These are phyloP conservation scores for Marasmius oreades DNA, from an alignment of 1,284 basidiomycete species.

Conservation along the genomic window DNA sequence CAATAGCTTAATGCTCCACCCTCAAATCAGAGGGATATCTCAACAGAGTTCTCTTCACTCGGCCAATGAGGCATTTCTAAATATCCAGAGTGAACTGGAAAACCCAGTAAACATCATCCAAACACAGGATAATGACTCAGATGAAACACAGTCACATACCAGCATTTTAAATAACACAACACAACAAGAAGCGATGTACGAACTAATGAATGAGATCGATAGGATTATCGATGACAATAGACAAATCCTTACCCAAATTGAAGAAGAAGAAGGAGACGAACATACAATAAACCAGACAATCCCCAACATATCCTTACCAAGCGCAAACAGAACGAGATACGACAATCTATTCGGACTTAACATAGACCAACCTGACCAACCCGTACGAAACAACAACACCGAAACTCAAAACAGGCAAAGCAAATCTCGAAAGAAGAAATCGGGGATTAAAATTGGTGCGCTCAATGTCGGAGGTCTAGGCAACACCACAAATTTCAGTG, in stretches of 20 bases:
- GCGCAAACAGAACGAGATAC: too few relatives aligned
- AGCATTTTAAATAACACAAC: neutral
- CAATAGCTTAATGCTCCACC: neutral
- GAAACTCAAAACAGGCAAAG: too few relatives aligned
- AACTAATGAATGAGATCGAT: neutral
- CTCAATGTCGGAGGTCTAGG: conserved; percentile 20
- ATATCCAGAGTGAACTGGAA: too few relatives aligned
- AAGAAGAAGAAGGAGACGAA: too few relatives aligned
- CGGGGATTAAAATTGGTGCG: conserved; percentile 13
- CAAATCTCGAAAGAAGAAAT: neutral
- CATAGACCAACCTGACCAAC: neutral
- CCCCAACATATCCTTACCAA: too few relatives aligned
- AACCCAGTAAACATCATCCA: neutral
- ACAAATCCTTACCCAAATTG: too few relatives aligned
- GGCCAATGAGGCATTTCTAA: too few relatives aligned
- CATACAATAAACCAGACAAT: too few relatives aligned
- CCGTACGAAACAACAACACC: neutral
- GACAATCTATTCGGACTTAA: neutral
- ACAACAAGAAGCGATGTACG: neutral
- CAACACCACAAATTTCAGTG: neutral
- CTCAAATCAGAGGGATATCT: neutral
- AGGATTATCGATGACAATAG: too few relatives aligned
- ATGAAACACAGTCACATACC: neutral
- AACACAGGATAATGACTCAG: neutral
- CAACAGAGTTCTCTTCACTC: neutral